Base-by-base conservation (phyloP, 306 rosid species). In the Macrotyloma uniflorum region DNA sequence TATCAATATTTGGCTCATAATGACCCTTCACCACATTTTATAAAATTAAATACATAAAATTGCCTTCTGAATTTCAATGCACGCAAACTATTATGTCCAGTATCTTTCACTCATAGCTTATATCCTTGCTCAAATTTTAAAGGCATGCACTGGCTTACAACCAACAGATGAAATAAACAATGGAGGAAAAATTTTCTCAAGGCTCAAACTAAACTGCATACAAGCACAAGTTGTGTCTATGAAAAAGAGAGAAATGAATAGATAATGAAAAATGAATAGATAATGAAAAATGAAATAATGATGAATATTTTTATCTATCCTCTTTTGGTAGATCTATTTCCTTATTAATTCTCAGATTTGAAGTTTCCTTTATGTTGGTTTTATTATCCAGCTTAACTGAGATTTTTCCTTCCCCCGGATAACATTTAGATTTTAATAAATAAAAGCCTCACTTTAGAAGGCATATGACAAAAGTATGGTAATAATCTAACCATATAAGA, bases 81-180 rank as follows among this genome's bases (percentile, higher is more conserved):
- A 42, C 14, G 16, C 68, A 58, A 40, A 24, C 13, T 18, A 58
- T 57, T 24, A 22, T 16, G 1, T 58, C 43, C 19, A 5, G 57
- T 40, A 38, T 73, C 28, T 38, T 74, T 19, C 69, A 42, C 13
- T 28, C 10, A 22, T 26, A 26, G 23, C 42, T 58, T 45, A 58
- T 42, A 73, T 16, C 59, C 58, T 43, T 26, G 45, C 45, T 42
- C 79, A 73, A 73, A 57, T 55, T 57, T 72, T 57, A 57, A 53
- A 57, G 23, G 22, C 38, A 3, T 13, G 59, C 22, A 35, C 23
- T 12, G 16, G 11, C 6, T 35, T 53, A 54, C 36, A 35, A 51
- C 66, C 51, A 5, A 26, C 42, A 58, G 24, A 73, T 57, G 26
- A 57, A 40, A 40, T 38, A 73, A 19, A 55, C 16, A 63, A 63